Evolutionary conservation across 1,284 basidiomycete species (phyloP).

Genomic region (Agroathelia rolfsii): DNA sequence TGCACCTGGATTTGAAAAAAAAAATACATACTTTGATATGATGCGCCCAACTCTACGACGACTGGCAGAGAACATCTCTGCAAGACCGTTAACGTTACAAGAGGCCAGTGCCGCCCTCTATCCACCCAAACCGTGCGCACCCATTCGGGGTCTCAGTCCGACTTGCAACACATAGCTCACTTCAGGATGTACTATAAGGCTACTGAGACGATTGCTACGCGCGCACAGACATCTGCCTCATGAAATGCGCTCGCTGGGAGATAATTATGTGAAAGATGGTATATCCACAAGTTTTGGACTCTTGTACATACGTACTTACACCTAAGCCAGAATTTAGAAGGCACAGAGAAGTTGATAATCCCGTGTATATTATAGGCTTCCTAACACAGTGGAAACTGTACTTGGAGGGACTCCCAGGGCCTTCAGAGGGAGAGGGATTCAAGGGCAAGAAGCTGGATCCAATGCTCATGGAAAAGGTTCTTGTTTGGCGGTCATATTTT

Average conservation of each 20-base stretch:
- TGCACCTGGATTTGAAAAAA: too few species aligned
- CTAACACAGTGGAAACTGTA: slow-evolving; percentile 90
- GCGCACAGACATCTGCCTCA: slow-evolving; percentile 65
- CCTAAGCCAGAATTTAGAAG: slow-evolving; percentile 64
- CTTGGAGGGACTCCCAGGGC: slow-evolving; percentile 60
- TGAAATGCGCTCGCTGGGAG: slow-evolving; percentile 83
- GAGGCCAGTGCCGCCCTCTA: slow-evolving; percentile 65
- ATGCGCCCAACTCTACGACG: slow-evolving; percentile 44
- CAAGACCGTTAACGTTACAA: slow-evolving; percentile 51
- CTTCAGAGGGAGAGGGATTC: slow-evolving; percentile 34
- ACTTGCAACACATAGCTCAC: slow-evolving; percentile 3
- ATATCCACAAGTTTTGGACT: slow-evolving; percentile 11
- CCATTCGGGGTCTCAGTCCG: slow-evolving; percentile 9
- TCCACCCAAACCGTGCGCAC: slow-evolving; percentile 69
- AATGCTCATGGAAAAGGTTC: slow-evolving; percentile 72
- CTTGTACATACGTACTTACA: slow-evolving; percentile 2
- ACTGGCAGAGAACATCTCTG: slow-evolving; percentile 56
- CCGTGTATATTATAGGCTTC: slow-evolving; percentile 85
- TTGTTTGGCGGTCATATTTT: slow-evolving; percentile 12
- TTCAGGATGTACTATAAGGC: slow-evolving; percentile 27
- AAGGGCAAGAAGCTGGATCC: slow-evolving; percentile 66
- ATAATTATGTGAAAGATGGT: slow-evolving; percentile 84
- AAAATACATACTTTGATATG: too few species aligned
- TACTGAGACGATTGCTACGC: slow-evolving; percentile 75
- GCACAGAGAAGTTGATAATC: slow-evolving; percentile 74